Percentiles rank a stretch among this genome's conserved stretches.
Evolutionary conservation across 192 early-diverging fungal species (phyloP).

Genomic region (Coemansia sp.): DNA sequence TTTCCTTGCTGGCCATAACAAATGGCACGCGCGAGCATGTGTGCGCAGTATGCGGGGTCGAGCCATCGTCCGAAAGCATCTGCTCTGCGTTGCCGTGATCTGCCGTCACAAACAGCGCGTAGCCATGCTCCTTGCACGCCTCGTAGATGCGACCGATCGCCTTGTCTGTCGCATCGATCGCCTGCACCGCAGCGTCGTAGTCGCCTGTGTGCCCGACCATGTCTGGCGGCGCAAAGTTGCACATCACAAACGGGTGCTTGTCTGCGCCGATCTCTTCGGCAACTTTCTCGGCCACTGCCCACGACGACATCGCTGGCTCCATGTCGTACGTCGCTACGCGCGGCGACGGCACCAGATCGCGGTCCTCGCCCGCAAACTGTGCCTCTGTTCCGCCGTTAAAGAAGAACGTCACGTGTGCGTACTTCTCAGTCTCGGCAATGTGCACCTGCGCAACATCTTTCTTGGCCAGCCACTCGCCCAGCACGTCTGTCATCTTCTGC

Average conservation of each 20-base stretch:
- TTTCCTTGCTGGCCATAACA: conserved; percentile 68
- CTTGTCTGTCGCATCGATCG: conserved; percentile 91
- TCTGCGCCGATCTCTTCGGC: conserved; percentile 73
- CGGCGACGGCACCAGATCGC: conserved; percentile 87
- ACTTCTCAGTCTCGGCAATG: conserved; percentile 99
- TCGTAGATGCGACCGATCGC: conserved; percentile 92
- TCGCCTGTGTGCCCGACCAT: conserved; percentile 98
- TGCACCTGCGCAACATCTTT: conserved; percentile 87
- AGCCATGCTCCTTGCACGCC: conserved; percentile 86
- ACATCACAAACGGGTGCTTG: conserved; percentile 94
- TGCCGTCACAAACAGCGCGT: conserved; percentile 91
- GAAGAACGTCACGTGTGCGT: conserved; percentile 99
- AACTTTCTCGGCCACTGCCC: conserved; percentile 85
- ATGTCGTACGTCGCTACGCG: conserved; percentile 98
- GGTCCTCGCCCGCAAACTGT: conserved; percentile 85
- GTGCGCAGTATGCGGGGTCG: conserved; percentile 95
- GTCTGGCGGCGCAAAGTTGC: conserved; percentile 98
- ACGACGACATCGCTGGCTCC: conserved; percentile 92
- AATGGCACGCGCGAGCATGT: conserved; percentile 90
- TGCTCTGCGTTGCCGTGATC: conserved; percentile 99
- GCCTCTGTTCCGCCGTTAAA: conserved; percentile 98
- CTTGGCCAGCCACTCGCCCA: conserved; percentile 96
- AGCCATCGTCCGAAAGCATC: conserved; percentile 85
- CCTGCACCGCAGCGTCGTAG: conserved; percentile 88
- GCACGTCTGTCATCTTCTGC: conserved; percentile 95